Conservation (phyloP, 2,329 filamentous ascomycete genomes). For the Fusarium sterilihyphosum region DNA sequence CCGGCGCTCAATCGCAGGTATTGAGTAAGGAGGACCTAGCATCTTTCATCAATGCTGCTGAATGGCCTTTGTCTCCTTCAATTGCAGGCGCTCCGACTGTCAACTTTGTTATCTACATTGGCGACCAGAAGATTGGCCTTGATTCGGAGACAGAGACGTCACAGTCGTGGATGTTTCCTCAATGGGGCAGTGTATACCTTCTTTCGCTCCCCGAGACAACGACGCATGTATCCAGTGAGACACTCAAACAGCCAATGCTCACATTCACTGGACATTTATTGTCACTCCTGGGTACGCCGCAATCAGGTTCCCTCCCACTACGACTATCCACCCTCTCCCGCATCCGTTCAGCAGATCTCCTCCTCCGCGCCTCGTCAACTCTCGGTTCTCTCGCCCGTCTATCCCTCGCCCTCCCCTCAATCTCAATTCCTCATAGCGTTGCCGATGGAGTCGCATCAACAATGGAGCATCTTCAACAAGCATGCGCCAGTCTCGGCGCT, state of each 20-base stretch:
- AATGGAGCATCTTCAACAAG: constrained; percentile 78
- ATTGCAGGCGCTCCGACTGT: constrained; percentile 94
- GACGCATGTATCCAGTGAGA: constrained; percentile 67
- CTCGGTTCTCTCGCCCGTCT: constrained; percentile 92
- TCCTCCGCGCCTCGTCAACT: constrained; percentile 91
- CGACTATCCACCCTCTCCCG: constrained; percentile 85
- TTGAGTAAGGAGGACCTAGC: constrained; percentile 88
- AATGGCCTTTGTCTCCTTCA: constrained; percentile 95
- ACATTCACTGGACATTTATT: constrained; percentile 92
- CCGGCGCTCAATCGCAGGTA: constrained; percentile 69
- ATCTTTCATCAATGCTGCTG: constrained; percentile 95
- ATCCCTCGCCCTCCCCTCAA: constrained; percentile 83
- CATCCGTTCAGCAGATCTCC: constrained; percentile 84
- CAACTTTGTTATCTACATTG: constrained; percentile 94
- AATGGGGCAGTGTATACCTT: constrained; percentile 83
- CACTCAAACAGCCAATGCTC: constrained; percentile 82
- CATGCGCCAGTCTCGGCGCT: constrained; percentile 76
- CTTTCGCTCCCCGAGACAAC: constrained; percentile 59
- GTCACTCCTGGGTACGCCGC: constrained; percentile 85
- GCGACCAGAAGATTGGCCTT: constrained; percentile 75
- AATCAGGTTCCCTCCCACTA: constrained; percentile 83
- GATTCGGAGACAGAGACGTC: constrained; percentile 59
- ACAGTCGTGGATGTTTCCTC: constrained; percentile 88
- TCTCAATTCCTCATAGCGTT: constrained; percentile 88
- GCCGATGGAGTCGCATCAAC: constrained; percentile 86